A percentile compares a stretch with the other conserved stretches of the same genome.
phyloP scores from a whole-genome alignment of 495 filamentous ascomycete genomes.

The Pyrenula massariospora region DNA sequence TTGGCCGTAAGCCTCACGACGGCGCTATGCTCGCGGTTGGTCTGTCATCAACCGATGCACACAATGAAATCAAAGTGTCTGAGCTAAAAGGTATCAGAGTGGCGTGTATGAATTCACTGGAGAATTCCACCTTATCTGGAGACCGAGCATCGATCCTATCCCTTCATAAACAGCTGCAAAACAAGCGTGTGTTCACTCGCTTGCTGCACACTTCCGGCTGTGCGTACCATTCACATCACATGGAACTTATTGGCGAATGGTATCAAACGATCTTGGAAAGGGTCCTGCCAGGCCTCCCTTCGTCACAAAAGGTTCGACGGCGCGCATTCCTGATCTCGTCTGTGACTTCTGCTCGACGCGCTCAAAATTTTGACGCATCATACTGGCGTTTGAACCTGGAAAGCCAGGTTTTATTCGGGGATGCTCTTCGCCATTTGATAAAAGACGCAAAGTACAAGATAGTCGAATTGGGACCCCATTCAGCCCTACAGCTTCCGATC shows the following conservation, averaged over 20 bases:
- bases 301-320: too few species aligned
- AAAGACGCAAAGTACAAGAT: slow-evolving; percentile 6
- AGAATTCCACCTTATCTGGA: slow-evolving; percentile 35
- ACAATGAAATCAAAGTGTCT: slow-evolving; percentile 1
- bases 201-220: slow-evolving; percentile 20
- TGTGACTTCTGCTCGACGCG: too few species aligned
- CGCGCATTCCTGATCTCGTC: too few species aligned
- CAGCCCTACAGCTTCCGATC: slow-evolving; percentile 47
- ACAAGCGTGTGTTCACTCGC: slow-evolving; percentile 25
- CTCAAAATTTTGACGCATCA: slow-evolving; percentile 2
- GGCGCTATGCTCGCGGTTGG: slow-evolving; percentile 15
- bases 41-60: slow-evolving; percentile 1
- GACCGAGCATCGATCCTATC: too few species aligned
- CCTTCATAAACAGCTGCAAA: too few species aligned
- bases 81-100: slow-evolving; percentile 9
- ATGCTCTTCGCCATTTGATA: slow-evolving; percentile 1
- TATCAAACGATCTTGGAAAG: not conserved
- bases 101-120: slow-evolving; percentile 32
- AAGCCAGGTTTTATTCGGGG: slow-evolving; percentile 31
- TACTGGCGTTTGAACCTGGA: slow-evolving; percentile 48
- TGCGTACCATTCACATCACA: slow-evolving; percentile 42
- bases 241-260: not conserved
- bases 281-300: too few species aligned
- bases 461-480: slow-evolving; percentile 58
- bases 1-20: not conserved